phyloP scores from a whole-genome alignment of 805 yeast genomes.

The Nakazawaea anatomiae region DNA sequence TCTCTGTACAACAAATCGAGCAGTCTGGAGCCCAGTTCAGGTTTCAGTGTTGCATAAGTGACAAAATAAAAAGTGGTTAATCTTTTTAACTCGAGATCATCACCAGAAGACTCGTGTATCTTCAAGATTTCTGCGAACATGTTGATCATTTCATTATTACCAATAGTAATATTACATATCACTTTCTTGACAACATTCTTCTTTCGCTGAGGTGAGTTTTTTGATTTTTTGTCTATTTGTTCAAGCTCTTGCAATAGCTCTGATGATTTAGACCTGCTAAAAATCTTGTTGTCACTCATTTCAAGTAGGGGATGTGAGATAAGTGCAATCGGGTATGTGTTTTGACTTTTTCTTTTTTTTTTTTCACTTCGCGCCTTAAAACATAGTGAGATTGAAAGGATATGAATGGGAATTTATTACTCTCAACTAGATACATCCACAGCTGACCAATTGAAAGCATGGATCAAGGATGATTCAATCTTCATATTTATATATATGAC shows the following conservation, averaged over 20 bases:
- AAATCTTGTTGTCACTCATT: slow-evolving; percentile 16
- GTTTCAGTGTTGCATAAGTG: slow-evolving; percentile 54
- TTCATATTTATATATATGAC: no score
- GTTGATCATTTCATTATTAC: slow-evolving; percentile 67
- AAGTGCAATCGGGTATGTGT: background rate
- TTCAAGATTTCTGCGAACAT: slow-evolving; percentile 59
- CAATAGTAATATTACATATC: slow-evolving; percentile 78
- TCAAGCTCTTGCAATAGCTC: slow-evolving; percentile 25
- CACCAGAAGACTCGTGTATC: slow-evolving; percentile 37
- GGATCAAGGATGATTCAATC: no score
- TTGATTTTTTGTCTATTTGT: slow-evolving; percentile 29
- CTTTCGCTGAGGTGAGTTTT: slow-evolving; percentile 26
- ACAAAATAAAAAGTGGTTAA: slow-evolving; percentile 64
- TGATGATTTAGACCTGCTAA: slow-evolving; percentile 18
- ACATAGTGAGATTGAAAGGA: no score
- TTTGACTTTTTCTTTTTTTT: background rate
- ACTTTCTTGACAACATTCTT: slow-evolving; percentile 61
- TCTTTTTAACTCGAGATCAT: slow-evolving; percentile 65
- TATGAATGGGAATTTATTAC: no score
- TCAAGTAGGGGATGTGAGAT: no score
- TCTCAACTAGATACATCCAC: no score
- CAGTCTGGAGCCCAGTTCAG: slow-evolving; percentile 49
- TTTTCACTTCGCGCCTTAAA: background rate
- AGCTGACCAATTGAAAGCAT: no score
- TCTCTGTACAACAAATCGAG: slow-evolving; percentile 52